These are phyloP conservation scores for Fusarium ambrosium DNA, from an alignment of 2,329 filamentous ascomycete species.

Conservation along the genomic window DNA sequence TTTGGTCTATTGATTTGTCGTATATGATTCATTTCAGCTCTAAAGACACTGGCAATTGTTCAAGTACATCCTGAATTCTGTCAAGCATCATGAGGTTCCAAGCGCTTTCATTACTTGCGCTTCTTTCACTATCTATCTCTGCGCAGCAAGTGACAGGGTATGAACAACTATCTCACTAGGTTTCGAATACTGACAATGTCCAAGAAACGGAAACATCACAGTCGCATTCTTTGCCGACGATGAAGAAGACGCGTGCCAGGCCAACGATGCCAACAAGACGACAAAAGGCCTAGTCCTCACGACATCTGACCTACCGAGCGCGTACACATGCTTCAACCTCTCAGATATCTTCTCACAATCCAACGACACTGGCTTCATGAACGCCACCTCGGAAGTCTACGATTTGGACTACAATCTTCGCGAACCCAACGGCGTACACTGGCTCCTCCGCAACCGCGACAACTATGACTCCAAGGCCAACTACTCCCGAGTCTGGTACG, in stretches of 20 bases:
- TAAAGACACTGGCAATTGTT: neutral
- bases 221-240: slow-evolving; percentile 25
- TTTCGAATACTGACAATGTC: neutral
- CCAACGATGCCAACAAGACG: neutral
- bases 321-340: slow-evolving; percentile 42
- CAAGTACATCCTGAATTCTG: neutral
- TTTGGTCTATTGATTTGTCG: neutral
- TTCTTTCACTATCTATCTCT: neutral
- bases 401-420: neutral
- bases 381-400: slow-evolving; percentile 1
- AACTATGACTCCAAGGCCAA: slow-evolving; percentile 30
- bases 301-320: slow-evolving; percentile 14
- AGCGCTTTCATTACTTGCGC: neutral
- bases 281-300: slow-evolving; percentile 4
- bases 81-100: neutral
- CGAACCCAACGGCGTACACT: slow-evolving; percentile 27
- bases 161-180: neutral
- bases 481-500: slow-evolving; percentile 30
- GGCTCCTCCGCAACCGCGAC: slow-evolving; percentile 22
- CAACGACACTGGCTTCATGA: slow-evolving; percentile 33
- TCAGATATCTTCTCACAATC: slow-evolving; percentile 35
- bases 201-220: slow-evolving; percentile 22
- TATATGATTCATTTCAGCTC: neutral
- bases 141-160: neutral
- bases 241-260: slow-evolving; percentile 21